Conservation (phyloP, 805 yeast genomes). For the Candida sphagnicola region DNA sequence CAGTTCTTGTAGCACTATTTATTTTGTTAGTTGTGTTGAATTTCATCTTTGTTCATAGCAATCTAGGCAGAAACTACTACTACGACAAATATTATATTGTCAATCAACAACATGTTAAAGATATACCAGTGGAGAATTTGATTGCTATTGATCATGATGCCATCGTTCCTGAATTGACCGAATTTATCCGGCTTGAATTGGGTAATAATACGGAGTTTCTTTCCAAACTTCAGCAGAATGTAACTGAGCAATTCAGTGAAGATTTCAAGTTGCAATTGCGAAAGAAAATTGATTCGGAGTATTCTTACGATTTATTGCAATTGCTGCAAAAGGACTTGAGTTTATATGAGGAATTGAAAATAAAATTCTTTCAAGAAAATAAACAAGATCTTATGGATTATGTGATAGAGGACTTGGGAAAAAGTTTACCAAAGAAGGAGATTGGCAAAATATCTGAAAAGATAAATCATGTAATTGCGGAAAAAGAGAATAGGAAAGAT, state of each 20-base stretch:
- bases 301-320: constrained; percentile 10
- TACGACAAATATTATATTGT: constrained; percentile 5
- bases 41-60: not conserved
- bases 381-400: constrained; percentile 8
- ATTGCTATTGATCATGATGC: not conserved
- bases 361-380: constrained; percentile 10
- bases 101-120: constrained; percentile 1
- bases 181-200: not conserved
- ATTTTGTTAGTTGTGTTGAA: not conserved
- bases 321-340: constrained; percentile 9
- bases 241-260: constrained; percentile 7
- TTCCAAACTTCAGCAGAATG: constrained; percentile 3
- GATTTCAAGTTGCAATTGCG: constrained; percentile 8
- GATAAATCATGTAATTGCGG: constrained; percentile 6
- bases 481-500: constrained; percentile 7
- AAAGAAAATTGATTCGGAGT: constrained; percentile 7
- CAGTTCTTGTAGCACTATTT: not conserved
- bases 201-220: not conserved
- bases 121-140: not conserved
- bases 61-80: not conserved
- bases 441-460: constrained; percentile 3
- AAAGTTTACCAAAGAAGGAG: constrained; percentile 7
- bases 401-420: constrained; percentile 10
- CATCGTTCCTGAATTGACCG: not conserved
- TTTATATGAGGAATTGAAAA: constrained; percentile 11